These are phyloP conservation scores for Graphilbum sp. DNA, from an alignment of 2,329 filamentous ascomycete species.

Conservation along the genomic window DNA sequence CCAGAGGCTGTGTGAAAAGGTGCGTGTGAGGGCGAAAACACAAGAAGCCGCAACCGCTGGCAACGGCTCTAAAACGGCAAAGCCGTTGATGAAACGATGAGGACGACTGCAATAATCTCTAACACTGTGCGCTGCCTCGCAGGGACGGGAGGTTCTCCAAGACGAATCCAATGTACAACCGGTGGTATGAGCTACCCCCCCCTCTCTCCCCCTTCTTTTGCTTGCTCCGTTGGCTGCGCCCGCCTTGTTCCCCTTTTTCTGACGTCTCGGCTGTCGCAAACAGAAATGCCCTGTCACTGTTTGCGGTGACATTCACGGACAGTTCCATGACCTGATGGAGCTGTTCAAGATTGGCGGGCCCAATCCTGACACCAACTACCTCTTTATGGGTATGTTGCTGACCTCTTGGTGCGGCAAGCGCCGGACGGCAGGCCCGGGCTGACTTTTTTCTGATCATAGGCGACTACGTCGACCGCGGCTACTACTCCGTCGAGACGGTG, in stretches of 20 bases:
- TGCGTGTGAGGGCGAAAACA: constrained; percentile 27
- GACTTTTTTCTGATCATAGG: constrained; percentile 30
- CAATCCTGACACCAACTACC: constrained; percentile 96
- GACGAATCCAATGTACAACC: constrained; percentile 98
- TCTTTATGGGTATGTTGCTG: constrained; percentile 74
- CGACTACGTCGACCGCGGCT: constrained; percentile 96
- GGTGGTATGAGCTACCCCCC: constrained; percentile 56
- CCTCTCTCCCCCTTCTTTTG: no score
- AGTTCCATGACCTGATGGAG: constrained; percentile 99
- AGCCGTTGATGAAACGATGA: no score
- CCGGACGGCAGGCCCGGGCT: background rate
- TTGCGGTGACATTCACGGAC: constrained; percentile 96
- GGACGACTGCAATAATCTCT: no score
- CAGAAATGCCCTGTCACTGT: constrained; percentile 98
- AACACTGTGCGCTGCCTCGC: constrained; percentile 4
- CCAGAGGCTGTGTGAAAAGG: constrained; percentile 94
- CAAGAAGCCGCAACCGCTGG: no score
- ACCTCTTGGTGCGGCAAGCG: background rate
- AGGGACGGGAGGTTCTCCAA: constrained; percentile 92
- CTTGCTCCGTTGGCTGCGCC: no score
- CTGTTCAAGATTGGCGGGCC: constrained; percentile 97
- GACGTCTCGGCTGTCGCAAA: background rate
- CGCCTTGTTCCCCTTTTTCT: no score
- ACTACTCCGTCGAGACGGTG: constrained; percentile 97
- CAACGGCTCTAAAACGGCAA: no score